These are phyloP conservation scores for Trametes sanguinea DNA, from an alignment of 768 basidiomycete species.

Conservation along the genomic window DNA sequence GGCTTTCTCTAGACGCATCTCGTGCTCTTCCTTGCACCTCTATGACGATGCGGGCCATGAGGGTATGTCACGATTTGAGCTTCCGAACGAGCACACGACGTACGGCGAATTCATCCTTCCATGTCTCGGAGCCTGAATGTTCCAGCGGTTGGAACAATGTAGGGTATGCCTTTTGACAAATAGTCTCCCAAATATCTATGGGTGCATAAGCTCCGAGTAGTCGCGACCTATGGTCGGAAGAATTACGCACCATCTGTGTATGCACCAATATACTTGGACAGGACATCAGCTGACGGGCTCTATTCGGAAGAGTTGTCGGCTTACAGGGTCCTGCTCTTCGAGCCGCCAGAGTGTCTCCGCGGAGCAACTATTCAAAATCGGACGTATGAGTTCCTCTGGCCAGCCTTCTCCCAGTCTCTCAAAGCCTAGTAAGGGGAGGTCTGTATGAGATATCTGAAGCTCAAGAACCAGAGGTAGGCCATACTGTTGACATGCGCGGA, in stretches of 20 bases:
- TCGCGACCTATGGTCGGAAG: not conserved
- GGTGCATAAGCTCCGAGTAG: not conserved
- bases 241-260: slow-evolving; percentile 53
- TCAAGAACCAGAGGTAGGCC: slow-evolving; percentile 23
- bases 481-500: slow-evolving; percentile 61
- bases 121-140: slow-evolving; percentile 51
- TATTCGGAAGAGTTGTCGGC: slow-evolving; percentile 31
- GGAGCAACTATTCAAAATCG: slow-evolving; percentile 72
- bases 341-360: slow-evolving; percentile 68
- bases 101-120: slow-evolving; percentile 73
- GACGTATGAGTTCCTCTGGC: slow-evolving; percentile 65
- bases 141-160: slow-evolving; percentile 49
- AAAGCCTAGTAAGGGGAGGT: slow-evolving; percentile 49
- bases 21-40: slow-evolving; percentile 49
- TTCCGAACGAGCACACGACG: slow-evolving; percentile 25
- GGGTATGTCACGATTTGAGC: not conserved
- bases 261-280: slow-evolving; percentile 38
- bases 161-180: slow-evolving; percentile 64
- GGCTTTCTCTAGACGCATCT: slow-evolving; percentile 58
- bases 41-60: slow-evolving; percentile 17
- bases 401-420: slow-evolving; percentile 62
- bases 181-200: slow-evolving; percentile 64
- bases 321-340: slow-evolving; percentile 62
- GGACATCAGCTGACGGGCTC: not conserved
- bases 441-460: slow-evolving; percentile 1